A percentile compares a stretch with the other conserved stretches of the same genome.
These are phyloP conservation scores for Rhamnella rubrinervis DNA, from an alignment of 331 rosid genomes.

Conservation along the genomic window DNA sequence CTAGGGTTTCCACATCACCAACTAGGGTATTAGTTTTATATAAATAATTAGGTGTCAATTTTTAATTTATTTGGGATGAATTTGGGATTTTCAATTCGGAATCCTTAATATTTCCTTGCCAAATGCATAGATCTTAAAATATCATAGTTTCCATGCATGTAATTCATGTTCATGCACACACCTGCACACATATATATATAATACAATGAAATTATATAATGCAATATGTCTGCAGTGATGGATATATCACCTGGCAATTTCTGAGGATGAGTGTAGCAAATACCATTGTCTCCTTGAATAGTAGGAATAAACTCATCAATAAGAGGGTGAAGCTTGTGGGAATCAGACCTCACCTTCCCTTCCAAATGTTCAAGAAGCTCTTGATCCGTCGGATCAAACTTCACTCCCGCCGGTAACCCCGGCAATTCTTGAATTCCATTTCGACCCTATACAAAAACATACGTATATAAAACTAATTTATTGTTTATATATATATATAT, in stretches of 20 bases:
- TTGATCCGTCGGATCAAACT: conserved; percentile 80
- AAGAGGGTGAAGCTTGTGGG: conserved; percentile 63
- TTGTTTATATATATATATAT: no score
- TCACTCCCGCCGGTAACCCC: conserved; percentile 78
- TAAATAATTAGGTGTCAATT: no score
- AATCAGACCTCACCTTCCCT: conserved; percentile 60
- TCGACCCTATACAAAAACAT: conserved; percentile 29
- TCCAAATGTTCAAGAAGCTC: conserved; percentile 74
- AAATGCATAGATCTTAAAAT: no score
- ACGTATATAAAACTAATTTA: no score
- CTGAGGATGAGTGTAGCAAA: conserved; percentile 79
- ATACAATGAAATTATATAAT: not conserved
- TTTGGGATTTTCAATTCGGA: no score
- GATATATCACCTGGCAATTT: conserved; percentile 56
- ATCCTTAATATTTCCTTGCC: no score
- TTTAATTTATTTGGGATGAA: no score
- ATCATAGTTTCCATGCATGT: no score
- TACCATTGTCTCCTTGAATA: conserved; percentile 73
- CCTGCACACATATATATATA: not conserved
- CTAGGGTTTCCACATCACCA: no score
- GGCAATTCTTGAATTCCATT: conserved; percentile 60
- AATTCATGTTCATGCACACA: not conserved
- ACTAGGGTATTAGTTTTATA: no score
- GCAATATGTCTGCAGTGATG: no score
- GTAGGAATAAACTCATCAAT: conserved; percentile 77